Base-by-base conservation (phyloP, 257 asterid genomes). In the Cinchona pubescens region DNA sequence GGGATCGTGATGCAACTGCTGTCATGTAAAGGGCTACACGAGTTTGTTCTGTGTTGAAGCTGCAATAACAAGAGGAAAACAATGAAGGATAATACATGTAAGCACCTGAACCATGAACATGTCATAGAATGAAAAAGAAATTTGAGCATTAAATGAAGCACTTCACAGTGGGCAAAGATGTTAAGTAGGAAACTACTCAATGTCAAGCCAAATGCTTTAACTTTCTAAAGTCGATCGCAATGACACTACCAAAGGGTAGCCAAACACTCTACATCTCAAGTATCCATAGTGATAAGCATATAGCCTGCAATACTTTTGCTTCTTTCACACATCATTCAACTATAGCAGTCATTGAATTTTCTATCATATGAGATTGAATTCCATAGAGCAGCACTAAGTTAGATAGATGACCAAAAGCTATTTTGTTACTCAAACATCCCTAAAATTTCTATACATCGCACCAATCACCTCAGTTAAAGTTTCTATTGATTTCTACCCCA, bases 1-100 rank as follows among this genome's bases (percentile, higher is more conserved):
- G 80, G 32, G 97, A 90, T 79, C 82, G 74, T 43, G 93, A 91
- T 77, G 96, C 89, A 74, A 89, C 79, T 67, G 98, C 96, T 53
- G 97, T 94, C 80, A 87, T 67, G 88, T 94, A 87, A 76, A 92
- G 88, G 79, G 90, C 84, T 62, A 92, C 90, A 71, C 67, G 93
- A 79, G 90, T 90, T 84, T 90, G 97, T 79, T 87, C 98, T 59
- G 96, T 88, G 76, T 51, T 64, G 84, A 94, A 90, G 86, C 98
- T 94, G 96, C 76, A 84, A 76, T 55, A 80, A 64, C 71, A 83
- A 74, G 43, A 78, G 68, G 73, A 64, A 82, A 73, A 72, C 85
- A 70, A 77, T 60, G 68, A 62, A 82, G 75, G 43, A 76, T 67
- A 40, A 49, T 12, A 45, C 18, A 62, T 37, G n/a, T 62, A 29